phyloP scores from a whole-genome alignment of 768 basidiomycete genomes.

The Collybia sordida region DNA sequence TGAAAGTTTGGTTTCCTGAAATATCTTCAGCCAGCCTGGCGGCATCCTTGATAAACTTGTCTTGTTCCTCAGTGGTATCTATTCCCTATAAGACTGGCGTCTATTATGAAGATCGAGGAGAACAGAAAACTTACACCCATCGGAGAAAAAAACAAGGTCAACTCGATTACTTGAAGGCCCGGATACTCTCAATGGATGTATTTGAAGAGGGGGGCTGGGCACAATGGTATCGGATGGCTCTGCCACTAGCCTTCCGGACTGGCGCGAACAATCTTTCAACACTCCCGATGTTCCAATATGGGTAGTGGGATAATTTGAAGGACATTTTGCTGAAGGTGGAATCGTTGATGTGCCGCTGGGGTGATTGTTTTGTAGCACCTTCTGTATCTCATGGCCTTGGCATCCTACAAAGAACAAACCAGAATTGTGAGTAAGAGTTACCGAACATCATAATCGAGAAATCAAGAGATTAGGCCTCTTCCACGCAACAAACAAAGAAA shows the following conservation, averaged over 20 bases:
- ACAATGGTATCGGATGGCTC: slow-evolving; percentile 1
- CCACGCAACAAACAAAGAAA: no score
- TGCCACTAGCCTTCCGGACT: background rate
- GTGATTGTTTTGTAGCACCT: no score
- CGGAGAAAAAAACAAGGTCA: slow-evolving; percentile 75
- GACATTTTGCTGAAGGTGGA: no score
- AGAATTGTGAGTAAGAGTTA: no score
- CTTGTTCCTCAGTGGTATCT: slow-evolving; percentile 59
- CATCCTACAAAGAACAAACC: no score
- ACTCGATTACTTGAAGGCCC: slow-evolving; percentile 67
- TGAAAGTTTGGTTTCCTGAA: slow-evolving; percentile 73
- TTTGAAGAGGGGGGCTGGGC: slow-evolving; percentile 45
- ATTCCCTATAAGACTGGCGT: background rate
- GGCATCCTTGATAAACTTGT: slow-evolving; percentile 68
- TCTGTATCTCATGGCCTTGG: no score
- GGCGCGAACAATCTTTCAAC: no score
- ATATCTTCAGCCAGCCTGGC: slow-evolving; percentile 65
- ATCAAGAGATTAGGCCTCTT: no score
- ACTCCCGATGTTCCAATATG: no score
- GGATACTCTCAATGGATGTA: slow-evolving; percentile 57
- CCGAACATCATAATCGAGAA: no score
- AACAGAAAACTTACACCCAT: slow-evolving; percentile 59
- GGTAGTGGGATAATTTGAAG: no score
- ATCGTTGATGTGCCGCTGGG: no score
- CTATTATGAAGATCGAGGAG: background rate